Evolutionary conservation across 164 flowering plant genomes (phyloP), one percentile per base, ranked within the genome.

Genomic region (Akebia trifoliata): DNA sequence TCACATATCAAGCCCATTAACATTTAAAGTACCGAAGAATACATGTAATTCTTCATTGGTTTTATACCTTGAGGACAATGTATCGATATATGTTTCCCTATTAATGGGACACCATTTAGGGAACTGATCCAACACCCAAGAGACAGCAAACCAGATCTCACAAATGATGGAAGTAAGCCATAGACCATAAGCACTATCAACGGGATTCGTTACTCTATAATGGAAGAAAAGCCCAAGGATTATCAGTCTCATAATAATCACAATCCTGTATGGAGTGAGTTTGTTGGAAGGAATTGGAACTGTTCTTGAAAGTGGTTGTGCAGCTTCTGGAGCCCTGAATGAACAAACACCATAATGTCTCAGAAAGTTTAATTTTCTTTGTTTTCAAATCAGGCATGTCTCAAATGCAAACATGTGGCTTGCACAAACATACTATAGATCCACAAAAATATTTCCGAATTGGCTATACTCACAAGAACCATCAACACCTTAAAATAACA

Each of bases 91-190:
- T 45, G 95, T 82, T 37, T 69, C 87, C 55, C 96, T 66, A 59
- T 78, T 78, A 30, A 88, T 56, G 9, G 98, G 98, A 70, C 51
- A 74, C 98, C 98, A 92, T 60, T 92, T 92, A 34, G 98, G 98
- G 69, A 92, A 92, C 77, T 89, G 96, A 83, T 92, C 98, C 74
- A 92, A 74, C 57, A 88, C 83, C 98, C 96, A 88, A 8, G 98
- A 92, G 35, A 85, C 59, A 47, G 95, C 98, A 64, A 92, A 92
- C 98, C 96, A 92, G 68, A 92, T 86, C 79, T 92, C 98, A 56
- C 98, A 92, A 60, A 89, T 89, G 60, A 92, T 73, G 64, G 98
- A 92, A 59, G 95, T 89, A 56, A 89, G 78, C 98, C 96, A 92
- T 44, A 89, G 81, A 35, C 83, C 84, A 71, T 54, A 76, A 59